Evolutionary conservation across 2,329 filamentous ascomycete genomes (phyloP).

Genomic region (Colletotrichum sp.): DNA sequence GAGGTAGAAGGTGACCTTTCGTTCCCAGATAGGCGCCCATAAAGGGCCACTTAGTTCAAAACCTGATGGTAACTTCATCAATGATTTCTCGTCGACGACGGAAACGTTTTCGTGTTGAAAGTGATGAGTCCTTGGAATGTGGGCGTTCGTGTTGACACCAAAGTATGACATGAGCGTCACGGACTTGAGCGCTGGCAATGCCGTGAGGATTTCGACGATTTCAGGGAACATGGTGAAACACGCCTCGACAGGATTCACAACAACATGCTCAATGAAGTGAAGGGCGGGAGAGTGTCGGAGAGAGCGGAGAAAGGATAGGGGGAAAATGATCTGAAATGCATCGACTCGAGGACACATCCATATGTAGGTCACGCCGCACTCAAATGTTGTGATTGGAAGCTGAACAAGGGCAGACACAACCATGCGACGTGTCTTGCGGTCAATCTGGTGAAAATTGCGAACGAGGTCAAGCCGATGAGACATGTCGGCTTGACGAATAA

Average conservation of each 20-base stretch:
- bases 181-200: not conserved
- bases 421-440: not conserved
- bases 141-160: not conserved
- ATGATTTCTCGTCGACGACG: not conserved
- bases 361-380: not conserved
- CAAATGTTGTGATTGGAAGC: not conserved
- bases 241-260: not conserved
- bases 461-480: not conserved
- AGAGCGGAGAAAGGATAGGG: not conserved
- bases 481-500: not conserved
- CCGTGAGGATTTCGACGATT: not conserved
- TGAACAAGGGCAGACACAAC: not conserved
- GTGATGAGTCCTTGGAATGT: rapidly evolving
- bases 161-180: not conserved
- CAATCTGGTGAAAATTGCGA: not conserved
- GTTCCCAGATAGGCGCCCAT: not conserved
- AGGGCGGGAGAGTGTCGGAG: not conserved
- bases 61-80: not conserved
- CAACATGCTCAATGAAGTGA: not conserved
- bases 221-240: not conserved
- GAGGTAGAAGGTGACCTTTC: not conserved
- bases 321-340: not conserved
- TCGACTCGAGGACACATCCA: not conserved
- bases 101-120: not conserved
- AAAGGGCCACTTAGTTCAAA: not conserved